Base-by-base conservation (phyloP, 1,139 yeast genomes). In the Suhomyces ambrosiae region DNA sequence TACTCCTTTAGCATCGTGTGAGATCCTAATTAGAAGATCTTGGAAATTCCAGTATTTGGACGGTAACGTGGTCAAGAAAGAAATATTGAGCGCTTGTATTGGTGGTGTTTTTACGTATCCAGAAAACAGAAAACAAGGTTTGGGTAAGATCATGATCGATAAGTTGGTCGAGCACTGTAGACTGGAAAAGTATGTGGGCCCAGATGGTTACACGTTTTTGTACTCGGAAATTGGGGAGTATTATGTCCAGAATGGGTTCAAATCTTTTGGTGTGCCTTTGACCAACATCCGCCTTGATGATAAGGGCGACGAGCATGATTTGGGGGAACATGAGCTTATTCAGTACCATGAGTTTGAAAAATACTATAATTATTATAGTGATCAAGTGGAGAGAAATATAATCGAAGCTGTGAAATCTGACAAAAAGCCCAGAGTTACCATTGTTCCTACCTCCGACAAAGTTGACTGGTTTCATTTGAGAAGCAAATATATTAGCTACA, bases 181-280 rank as follows among this genome's bases (percentile, higher is more conserved):
- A 32, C 35, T 30, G 4, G 32, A 30, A 1, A 49, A 54, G 4
- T 39, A 48, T 12, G 42, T 68, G 30, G 68, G 69, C 5, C 46
- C 54, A 14, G 66, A 72, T 38, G 74, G 76, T 12, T 69, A 73
- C 37, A 60, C 72, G 10, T 76, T 72, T 40, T 65, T 84, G 42
- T 85, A 84, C 67, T 82, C 89, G 23, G 94, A 84, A 52, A 74
- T 86, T 26, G 90, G 88, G 5, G 80, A 79, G 40, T 84, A 76
- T 56, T 84, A 85, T 55, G 57, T 66, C 23, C 64, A 68, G 40
- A 69, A 74, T 49, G 94, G 87, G 2, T 85, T 80, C 57, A 60
- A 65, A 28, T 71, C 82, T 2, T 57, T 63, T 38, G 75, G 66
- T 27, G 76, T 79, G 7, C 79, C 67, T 5, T 68, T 52, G 48